Evolutionary conservation across 371 early-diverging fungal genomes (phyloP).

Genomic region (Rhizopus stolonifer): DNA sequence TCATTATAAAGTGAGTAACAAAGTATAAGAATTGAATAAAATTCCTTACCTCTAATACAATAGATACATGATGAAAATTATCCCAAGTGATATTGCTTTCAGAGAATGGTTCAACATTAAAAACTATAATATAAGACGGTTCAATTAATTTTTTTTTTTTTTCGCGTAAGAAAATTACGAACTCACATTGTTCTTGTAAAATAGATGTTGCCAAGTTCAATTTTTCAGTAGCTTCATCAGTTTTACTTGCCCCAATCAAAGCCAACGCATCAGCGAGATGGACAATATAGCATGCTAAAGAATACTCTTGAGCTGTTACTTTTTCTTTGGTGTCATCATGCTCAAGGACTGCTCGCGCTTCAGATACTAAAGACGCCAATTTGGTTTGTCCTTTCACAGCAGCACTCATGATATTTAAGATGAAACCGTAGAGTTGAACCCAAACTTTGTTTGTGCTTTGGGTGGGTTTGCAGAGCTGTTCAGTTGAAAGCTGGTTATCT

Average conservation of each 20-base stretch:
- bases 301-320: slow-evolving; percentile 27
- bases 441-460: slow-evolving; percentile 36
- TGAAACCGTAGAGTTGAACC: slow-evolving; percentile 37
- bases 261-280: slow-evolving; percentile 25
- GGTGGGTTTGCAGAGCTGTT: slow-evolving; percentile 42
- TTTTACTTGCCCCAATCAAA: slow-evolving; percentile 9
- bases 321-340: slow-evolving; percentile 14
- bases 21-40: neutral
- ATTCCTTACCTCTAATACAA: slow-evolving; percentile 30
- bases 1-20: slow-evolving; percentile 2
- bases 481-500: slow-evolving; percentile 32
- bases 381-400: slow-evolving; percentile 31
- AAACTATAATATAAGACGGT: slow-evolving; percentile 3
- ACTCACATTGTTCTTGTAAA: slow-evolving; percentile 19
- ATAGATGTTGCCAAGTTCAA: slow-evolving; percentile 18
- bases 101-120: slow-evolving; percentile 12
- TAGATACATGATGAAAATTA: slow-evolving; percentile 32
- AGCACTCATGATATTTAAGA: slow-evolving; percentile 28
- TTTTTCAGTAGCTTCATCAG: slow-evolving; percentile 13
- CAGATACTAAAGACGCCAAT: slow-evolving; percentile 13
- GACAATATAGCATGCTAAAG: slow-evolving; percentile 26
- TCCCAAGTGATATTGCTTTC: slow-evolving; percentile 28
- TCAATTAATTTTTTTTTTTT: neutral
- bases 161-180: neutral
- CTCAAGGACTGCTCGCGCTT: slow-evolving; percentile 18